Conservation (phyloP, 2,329 filamentous ascomycete genomes). For the Lachnellula hyalina region DNA sequence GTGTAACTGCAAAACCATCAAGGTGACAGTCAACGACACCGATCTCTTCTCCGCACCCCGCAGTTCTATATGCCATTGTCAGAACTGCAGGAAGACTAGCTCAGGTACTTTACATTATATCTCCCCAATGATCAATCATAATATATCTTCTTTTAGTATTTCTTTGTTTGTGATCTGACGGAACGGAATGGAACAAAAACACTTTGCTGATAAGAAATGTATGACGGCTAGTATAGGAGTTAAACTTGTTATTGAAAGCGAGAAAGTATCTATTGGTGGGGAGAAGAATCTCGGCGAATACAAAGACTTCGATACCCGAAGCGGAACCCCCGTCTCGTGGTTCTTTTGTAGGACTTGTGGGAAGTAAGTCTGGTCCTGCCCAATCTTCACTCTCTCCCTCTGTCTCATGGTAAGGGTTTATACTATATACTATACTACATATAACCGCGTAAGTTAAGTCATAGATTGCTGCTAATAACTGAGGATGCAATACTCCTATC, state of each 20-base stretch:
- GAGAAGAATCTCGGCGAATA: constrained; percentile 41
- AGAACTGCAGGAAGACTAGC: constrained; percentile 47
- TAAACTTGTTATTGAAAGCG: constrained; percentile 30
- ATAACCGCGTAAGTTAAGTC: background rate
- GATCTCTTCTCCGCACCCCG: constrained; percentile 41
- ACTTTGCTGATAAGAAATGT: background rate
- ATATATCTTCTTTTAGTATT: too few relatives aligned
- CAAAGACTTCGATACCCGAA: constrained; percentile 39
- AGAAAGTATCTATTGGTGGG: constrained; percentile 36
- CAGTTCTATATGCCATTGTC: constrained; percentile 46
- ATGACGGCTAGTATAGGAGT: constrained; percentile 11
- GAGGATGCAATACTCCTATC: constrained; percentile 36
- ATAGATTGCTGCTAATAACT: background rate
- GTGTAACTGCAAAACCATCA: constrained; percentile 43
- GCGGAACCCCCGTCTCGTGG: constrained; percentile 40
- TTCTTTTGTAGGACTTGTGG: constrained; percentile 43
- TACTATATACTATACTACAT: background rate
- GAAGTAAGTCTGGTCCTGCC: constrained; percentile 32
- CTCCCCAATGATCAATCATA: too few relatives aligned
- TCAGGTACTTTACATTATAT: constrained; percentile 2
- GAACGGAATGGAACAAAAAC: too few relatives aligned
- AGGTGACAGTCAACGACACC: constrained; percentile 42
- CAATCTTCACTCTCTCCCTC: background rate
- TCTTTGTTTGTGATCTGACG: too few relatives aligned
- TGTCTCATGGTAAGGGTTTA: background rate